These are phyloP conservation scores for Parastagonospora nodorum DNA, from an alignment of 2,329 filamentous ascomycete genomes.

Conservation along the genomic window DNA sequence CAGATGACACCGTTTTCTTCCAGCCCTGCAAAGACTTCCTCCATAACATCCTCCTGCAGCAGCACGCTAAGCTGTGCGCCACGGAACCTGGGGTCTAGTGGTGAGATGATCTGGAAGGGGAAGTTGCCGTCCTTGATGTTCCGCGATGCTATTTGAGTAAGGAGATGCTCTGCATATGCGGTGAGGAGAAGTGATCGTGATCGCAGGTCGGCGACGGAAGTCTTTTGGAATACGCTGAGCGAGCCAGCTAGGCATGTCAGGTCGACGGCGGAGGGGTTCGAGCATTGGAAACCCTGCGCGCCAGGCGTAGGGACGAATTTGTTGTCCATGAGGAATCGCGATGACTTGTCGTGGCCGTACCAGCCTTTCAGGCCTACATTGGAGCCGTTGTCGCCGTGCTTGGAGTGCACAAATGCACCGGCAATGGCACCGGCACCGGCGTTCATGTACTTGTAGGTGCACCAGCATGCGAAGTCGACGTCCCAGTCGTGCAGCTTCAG, in stretches of 20 bases:
- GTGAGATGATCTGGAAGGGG: constrained; percentile 65
- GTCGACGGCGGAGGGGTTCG: constrained; percentile 81
- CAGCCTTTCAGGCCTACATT: constrained; percentile 75
- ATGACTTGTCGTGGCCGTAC: constrained; percentile 81
- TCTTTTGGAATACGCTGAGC: constrained; percentile 74
- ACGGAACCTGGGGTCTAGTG: constrained; percentile 66
- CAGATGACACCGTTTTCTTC: constrained; percentile 73
- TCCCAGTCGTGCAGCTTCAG: constrained; percentile 82
- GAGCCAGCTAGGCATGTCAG: constrained; percentile 76
- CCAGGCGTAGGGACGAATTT: constrained; percentile 76
- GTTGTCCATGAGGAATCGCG: constrained; percentile 83
- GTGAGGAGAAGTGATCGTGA: constrained; percentile 75
- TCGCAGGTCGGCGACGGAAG: constrained; percentile 69
- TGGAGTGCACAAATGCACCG: constrained; percentile 78
- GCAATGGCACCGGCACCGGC: constrained; percentile 80
- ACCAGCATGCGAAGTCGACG: constrained; percentile 91
- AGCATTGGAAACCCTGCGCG: constrained; percentile 79
- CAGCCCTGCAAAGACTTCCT: constrained; percentile 67
- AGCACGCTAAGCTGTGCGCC: constrained; percentile 82
- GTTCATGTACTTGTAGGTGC: constrained; percentile 93
- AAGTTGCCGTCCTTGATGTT: constrained; percentile 24
- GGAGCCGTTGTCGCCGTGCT: constrained; percentile 67
- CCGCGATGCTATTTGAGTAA: constrained; percentile 24
- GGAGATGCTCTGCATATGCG: constrained; percentile 59
- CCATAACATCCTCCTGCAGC: constrained; percentile 70